These are phyloP conservation scores for Purshia tridentata DNA, from an alignment of 306 rosid species.

Conservation along the genomic window DNA sequence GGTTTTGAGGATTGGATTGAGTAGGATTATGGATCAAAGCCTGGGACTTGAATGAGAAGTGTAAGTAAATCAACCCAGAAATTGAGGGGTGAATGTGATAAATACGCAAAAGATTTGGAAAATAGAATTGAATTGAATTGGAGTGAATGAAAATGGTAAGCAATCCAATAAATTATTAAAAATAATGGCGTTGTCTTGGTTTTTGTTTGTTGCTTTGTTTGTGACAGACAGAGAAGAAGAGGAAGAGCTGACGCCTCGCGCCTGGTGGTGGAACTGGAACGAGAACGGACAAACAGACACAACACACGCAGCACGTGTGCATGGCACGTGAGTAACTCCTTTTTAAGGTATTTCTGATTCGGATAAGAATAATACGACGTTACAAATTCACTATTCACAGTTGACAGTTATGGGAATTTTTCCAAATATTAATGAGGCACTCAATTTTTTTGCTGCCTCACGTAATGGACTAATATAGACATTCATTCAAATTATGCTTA, in stretches of 20 bases:
- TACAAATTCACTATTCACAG: too few relatives aligned
- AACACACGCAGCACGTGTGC: slow-evolving; percentile 5
- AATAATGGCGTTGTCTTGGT: slow-evolving; percentile 3
- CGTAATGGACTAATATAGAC: too few relatives aligned
- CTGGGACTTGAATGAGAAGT: neutral
- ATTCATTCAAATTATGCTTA: too few relatives aligned
- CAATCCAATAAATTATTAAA: neutral
- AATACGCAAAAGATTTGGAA: neutral
- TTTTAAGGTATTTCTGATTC: neutral
- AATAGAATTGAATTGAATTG: neutral
- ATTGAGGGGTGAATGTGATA: neutral
- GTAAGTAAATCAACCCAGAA: neutral
- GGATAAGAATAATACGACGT: neutral
- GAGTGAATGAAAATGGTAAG: neutral
- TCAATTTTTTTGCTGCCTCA: too few relatives aligned
- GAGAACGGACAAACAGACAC: neutral
- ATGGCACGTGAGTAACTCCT: slow-evolving; percentile 13
- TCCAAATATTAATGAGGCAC: too few relatives aligned
- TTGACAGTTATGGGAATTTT: too few relatives aligned
- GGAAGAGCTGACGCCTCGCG: slow-evolving; percentile 2
- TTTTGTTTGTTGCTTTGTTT: slow-evolving; percentile 8
- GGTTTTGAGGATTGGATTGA: slow-evolving; percentile 3
- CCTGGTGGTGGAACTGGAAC: neutral
- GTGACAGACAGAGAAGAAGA: slow-evolving; percentile 19
- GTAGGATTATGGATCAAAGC: slow-evolving; percentile 19